Base-by-base conservation (phyloP, 305 asterid species). In the Plantago lanceolata region DNA sequence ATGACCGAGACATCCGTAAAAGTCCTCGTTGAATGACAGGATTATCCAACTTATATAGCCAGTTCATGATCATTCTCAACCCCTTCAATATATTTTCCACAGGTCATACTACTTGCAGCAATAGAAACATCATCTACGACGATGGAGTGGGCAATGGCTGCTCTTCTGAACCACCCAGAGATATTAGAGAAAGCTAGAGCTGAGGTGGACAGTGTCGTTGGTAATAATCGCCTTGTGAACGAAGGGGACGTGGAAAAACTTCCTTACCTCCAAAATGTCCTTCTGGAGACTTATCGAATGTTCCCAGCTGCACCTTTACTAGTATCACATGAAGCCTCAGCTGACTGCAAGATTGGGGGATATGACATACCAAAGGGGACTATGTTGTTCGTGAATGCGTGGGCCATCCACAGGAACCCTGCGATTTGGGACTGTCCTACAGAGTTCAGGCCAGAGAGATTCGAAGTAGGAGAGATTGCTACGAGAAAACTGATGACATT, bases 111-210 rank as follows among this genome's bases (percentile, higher is more conserved):
- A 26, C 48, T 54, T 0, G 70, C 48, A 0, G 70, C 63, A 8
- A 43, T 62, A 26, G 63, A 51, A 15, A 68, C 62, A 8, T 37
- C 62, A 12, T 1, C 48, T 14, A 47, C 18, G 12, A 52, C 67
- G 5, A 60, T 68, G 19, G 66, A 68, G 45, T 60, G 72, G 72
- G 72, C 72, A 37, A 59, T 68, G 57, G 24, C 72, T 1, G 55
- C 43, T 24, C 48, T 59, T 24, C 62, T 60, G 14, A 51, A 68
- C 57, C 56, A 68, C 56, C 67, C 63, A 0, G 49, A 60, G 6
- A 51, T 21, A 19, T 19, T 60, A 26, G 18, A 40, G 0, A 68
- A 68, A 8, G 59, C 71, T 35, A 59, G 43, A 67, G 20, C 20
- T 12, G 71, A 67, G 8, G 8, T 67, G 11, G 62, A 60, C 57